phyloP scores from a whole-genome alignment of 1,284 basidiomycete species.

The Cutaneotrichosporon sp. region DNA sequence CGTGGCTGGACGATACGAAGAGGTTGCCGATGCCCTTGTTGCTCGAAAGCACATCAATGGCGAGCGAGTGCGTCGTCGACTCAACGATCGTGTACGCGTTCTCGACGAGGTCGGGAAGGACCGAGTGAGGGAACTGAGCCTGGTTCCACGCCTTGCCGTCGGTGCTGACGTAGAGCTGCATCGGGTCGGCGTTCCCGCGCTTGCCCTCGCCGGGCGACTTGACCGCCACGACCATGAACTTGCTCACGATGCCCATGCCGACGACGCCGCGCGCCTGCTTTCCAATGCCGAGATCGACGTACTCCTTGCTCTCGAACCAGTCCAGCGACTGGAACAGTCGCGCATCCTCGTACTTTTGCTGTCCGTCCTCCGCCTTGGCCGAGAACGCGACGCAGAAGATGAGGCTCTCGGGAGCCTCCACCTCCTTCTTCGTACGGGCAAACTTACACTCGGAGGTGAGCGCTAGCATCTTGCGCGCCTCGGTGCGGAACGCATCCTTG shows the following conservation, averaged over 20 bases:
- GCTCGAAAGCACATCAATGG: conserved; percentile 86
- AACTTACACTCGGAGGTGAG: conserved; percentile 79
- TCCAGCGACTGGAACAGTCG: conserved; percentile 76
- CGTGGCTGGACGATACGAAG: conserved; percentile 91
- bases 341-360: conserved; percentile 62
- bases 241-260: conserved; percentile 84
- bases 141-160: conserved; percentile 71
- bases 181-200: conserved; percentile 18
- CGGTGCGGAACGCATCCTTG: conserved; percentile 69
- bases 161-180: conserved; percentile 76
- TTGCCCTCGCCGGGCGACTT: not conserved
- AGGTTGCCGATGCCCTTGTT: conserved; percentile 76
- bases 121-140: conserved; percentile 53
- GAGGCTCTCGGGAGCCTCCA: conserved; percentile 67
- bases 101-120: conserved; percentile 43
- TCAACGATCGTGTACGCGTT: conserved; percentile 91
- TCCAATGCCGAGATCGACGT: conserved; percentile 77
- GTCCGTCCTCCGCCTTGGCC: conserved; percentile 54
- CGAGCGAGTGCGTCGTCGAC: conserved; percentile 84
- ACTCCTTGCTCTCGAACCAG: conserved; percentile 66
- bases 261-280: conserved; percentile 79
- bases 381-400: conserved; percentile 80
- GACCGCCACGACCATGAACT: conserved; percentile 81
- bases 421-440: conserved; percentile 77
- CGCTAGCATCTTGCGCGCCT: conserved; percentile 61